Percentiles rank a stretch among this genome's conserved stretches.
phyloP scores from a whole-genome alignment of 768 basidiomycete genomes.

The Xerocomellus intermedius region DNA sequence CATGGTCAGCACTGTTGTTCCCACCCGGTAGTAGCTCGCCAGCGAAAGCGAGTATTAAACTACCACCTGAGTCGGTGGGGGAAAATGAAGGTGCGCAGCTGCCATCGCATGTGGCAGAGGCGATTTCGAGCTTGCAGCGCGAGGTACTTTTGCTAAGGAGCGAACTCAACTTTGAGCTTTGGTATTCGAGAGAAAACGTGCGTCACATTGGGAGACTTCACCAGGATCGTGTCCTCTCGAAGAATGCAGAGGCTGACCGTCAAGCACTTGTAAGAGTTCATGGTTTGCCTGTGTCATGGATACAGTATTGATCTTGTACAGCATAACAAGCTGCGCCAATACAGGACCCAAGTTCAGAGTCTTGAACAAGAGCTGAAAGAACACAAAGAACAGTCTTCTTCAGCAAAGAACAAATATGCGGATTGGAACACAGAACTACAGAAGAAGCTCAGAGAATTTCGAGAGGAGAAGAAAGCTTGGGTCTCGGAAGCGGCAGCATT shows the following conservation, averaged over 20 bases:
- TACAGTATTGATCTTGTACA: slow-evolving; percentile 30
- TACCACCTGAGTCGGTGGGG: slow-evolving; percentile 18
- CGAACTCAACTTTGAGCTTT: slow-evolving; percentile 84
- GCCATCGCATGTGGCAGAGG: slow-evolving; percentile 55
- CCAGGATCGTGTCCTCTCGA: slow-evolving; percentile 67
- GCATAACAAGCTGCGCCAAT: slow-evolving; percentile 83
- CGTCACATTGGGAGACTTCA: slow-evolving; percentile 81
- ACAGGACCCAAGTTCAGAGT: slow-evolving; percentile 62
- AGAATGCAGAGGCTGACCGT: slow-evolving; percentile 76
- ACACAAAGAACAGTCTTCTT: slow-evolving; percentile 69
- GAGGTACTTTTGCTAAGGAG: slow-evolving; percentile 73
- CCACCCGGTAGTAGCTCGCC: slow-evolving; percentile 31
- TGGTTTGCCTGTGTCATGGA: not conserved
- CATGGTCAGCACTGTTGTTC: slow-evolving; percentile 52
- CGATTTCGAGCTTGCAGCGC: slow-evolving; percentile 69
- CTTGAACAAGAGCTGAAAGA: slow-evolving; percentile 71
- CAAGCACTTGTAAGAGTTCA: slow-evolving; percentile 66
- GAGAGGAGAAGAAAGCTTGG: slow-evolving; percentile 82
- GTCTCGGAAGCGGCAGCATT: slow-evolving; percentile 64
- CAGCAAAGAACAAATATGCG: slow-evolving; percentile 72
- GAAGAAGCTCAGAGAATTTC: slow-evolving; percentile 67
- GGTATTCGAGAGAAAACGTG: slow-evolving; percentile 78
- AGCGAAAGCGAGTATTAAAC: slow-evolving; percentile 14
- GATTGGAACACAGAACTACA: slow-evolving; percentile 86
- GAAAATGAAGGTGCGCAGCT: slow-evolving; percentile 24